A percentile compares a stretch with the other conserved stretches of the same genome.
phyloP scores from a whole-genome alignment of 768 basidiomycete genomes.

The Infundibulicybe gibba region DNA sequence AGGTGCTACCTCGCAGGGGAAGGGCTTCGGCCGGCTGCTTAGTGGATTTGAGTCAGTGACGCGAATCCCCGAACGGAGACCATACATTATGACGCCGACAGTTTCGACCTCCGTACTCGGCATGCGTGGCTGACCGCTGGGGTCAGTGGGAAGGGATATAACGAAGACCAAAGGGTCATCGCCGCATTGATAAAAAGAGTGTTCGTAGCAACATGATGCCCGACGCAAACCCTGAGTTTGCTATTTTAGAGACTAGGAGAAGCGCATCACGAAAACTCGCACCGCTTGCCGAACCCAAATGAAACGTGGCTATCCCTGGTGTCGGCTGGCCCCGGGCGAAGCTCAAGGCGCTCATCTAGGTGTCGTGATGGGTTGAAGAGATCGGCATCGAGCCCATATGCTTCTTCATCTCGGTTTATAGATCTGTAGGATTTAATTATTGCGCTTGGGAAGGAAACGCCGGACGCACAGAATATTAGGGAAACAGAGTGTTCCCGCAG shows the following conservation, averaged over 20 bases:
- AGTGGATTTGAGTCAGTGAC: not conserved
- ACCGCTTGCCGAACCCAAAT: not conserved
- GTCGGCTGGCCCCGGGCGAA: not conserved
- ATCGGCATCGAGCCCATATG: conserved; percentile 17
- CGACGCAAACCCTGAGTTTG: not conserved
- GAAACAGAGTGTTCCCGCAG: conserved; percentile 12
- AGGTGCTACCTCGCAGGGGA: not conserved
- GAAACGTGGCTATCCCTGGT: not conserved
- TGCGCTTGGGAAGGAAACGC: conserved; percentile 5
- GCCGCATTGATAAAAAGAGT: not conserved
- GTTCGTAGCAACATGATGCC: not conserved
- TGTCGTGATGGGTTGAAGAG: conserved; percentile 15
- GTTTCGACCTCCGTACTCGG: not conserved
- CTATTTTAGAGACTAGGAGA: not conserved
- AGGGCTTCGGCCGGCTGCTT: not conserved
- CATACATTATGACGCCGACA: not conserved
- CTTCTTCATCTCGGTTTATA: conserved; percentile 17
- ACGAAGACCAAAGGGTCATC: not conserved
- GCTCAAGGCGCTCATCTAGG: conserved; percentile 2
- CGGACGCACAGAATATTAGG: conserved; percentile 14
- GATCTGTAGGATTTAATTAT: conserved; percentile 3
- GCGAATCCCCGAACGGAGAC: not conserved
- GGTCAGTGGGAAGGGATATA: not conserved
- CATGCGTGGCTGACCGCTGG: not conserved
- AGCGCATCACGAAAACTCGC: not conserved